These are phyloP conservation scores for Malassezia slooffiae DNA, from an alignment of 1,284 basidiomycete genomes.

Conservation along the genomic window DNA sequence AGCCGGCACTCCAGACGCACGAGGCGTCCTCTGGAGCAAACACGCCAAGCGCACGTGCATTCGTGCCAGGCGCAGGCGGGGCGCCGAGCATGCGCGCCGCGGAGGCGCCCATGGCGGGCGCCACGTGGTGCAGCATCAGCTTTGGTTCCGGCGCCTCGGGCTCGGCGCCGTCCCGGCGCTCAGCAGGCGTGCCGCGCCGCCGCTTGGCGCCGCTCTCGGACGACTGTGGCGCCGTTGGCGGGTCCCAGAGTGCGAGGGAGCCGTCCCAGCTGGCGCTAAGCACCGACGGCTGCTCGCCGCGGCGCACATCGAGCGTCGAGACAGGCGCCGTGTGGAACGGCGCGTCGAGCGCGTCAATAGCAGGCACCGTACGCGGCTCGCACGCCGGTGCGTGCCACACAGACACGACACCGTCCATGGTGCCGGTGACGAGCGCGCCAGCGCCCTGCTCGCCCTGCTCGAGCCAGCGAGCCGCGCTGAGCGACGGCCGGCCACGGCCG, in stretches of 20 bases:
- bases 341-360: constrained; percentile 14
- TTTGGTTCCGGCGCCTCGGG: constrained; percentile 3
- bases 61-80: constrained; percentile 17
- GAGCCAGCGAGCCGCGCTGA: constrained; percentile 62
- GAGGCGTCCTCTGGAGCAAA: constrained; percentile 12
- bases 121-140: constrained; percentile 11
- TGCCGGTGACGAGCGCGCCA: constrained; percentile 56
- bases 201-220: constrained; percentile 6
- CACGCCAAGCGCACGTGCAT: constrained; percentile 17
- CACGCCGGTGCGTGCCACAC: constrained; percentile 22
- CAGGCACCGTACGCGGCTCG: constrained; percentile 3
- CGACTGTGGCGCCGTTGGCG: too few species aligned
- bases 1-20: constrained; percentile 27
- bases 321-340: constrained; percentile 24
- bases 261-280: constrained; percentile 39
- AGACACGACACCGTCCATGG: constrained; percentile 63
- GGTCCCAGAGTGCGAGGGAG: constrained; percentile 33
- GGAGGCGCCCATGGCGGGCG: constrained; percentile 5
- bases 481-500: constrained; percentile 49
- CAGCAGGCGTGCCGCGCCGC: constrained; percentile 8
- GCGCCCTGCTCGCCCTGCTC: background rate
- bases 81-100: constrained; percentile 10
- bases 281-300: constrained; percentile 10
- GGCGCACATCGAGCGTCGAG: constrained; percentile 17
- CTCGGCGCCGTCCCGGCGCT: constrained; percentile 19